A percentile compares a stretch with the other conserved stretches of the same genome.
Evolutionary conservation across 129 eudicot species (phyloP).

Genomic region (Lactuca sativa): DNA sequence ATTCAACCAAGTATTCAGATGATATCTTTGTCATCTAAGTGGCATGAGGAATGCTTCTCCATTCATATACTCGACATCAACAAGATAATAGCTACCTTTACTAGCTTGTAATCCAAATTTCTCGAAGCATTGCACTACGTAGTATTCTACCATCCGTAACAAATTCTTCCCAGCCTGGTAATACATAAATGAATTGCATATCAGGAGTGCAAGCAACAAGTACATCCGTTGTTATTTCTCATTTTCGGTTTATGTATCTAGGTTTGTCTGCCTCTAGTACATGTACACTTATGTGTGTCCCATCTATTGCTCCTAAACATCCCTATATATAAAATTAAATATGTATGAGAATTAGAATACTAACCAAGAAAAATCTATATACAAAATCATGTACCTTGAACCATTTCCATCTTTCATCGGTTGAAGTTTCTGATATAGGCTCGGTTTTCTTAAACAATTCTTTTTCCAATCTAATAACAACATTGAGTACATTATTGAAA

Average conservation of each 20-base stretch:
- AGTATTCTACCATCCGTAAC: not conserved
- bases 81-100: slow-evolving; percentile 16
- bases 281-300: too few relatives aligned
- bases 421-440: not conserved
- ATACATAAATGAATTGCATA: not conserved
- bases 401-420: too few relatives aligned
- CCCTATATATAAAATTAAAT: too few relatives aligned
- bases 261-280: too few relatives aligned
- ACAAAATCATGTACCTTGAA: too few relatives aligned
- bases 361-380: too few relatives aligned
- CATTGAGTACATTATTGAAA: not conserved
- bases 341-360: too few relatives aligned
- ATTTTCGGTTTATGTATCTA: not conserved
- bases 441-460: not conserved
- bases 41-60: slow-evolving; percentile 13
- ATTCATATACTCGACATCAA: slow-evolving; percentile 18
- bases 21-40: slow-evolving; percentile 18
- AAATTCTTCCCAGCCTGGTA: not conserved
- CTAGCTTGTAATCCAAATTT: not conserved
- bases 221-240: not conserved
- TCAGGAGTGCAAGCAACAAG: not conserved
- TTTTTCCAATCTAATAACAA: not conserved
- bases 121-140: not conserved
- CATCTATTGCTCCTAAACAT: too few relatives aligned
- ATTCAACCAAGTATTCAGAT: slow-evolving; percentile 10